Conservation (phyloP, 2,329 filamentous ascomycete species). For the Ambrosiella xylebori region DNA sequence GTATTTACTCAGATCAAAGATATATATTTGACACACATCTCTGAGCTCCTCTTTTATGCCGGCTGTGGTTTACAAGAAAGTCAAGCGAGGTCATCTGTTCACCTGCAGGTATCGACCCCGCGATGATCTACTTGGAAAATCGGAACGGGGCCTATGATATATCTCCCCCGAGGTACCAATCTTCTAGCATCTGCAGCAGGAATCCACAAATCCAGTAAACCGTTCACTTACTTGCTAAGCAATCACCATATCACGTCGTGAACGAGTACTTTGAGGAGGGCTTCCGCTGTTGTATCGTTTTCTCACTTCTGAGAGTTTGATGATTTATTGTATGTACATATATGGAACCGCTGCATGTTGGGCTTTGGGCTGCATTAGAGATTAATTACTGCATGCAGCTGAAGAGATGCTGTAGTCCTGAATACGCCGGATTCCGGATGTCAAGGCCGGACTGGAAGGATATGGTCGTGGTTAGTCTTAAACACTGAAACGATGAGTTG, state of each 20-base stretch:
- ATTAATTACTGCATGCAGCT: neutral
- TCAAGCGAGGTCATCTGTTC: neutral
- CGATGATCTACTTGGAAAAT: neutral
- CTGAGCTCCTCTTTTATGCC: too few relatives aligned
- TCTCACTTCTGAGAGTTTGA: neutral
- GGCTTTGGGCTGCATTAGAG: neutral
- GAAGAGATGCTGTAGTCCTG: neutral
- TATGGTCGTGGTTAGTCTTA: neutral
- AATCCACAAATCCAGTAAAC: too few relatives aligned
- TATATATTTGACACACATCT: too few relatives aligned
- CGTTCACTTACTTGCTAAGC: too few relatives aligned
- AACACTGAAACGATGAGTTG: neutral
- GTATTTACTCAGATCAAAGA: too few relatives aligned
- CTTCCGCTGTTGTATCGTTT: neutral
- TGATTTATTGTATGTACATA: neutral
- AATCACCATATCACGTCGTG: too few relatives aligned
- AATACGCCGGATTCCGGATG: neutral
- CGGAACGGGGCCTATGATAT: neutral
- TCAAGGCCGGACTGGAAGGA: neutral
- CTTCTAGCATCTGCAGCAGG: too few relatives aligned
- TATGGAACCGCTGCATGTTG: neutral
- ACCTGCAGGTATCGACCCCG: neutral
- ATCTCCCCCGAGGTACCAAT: neutral
- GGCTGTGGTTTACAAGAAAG: neutral
- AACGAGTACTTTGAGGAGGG: too few relatives aligned